Base-by-base conservation (phyloP, 2,329 filamentous ascomycete genomes). In the Escovopsis sp. region DNA sequence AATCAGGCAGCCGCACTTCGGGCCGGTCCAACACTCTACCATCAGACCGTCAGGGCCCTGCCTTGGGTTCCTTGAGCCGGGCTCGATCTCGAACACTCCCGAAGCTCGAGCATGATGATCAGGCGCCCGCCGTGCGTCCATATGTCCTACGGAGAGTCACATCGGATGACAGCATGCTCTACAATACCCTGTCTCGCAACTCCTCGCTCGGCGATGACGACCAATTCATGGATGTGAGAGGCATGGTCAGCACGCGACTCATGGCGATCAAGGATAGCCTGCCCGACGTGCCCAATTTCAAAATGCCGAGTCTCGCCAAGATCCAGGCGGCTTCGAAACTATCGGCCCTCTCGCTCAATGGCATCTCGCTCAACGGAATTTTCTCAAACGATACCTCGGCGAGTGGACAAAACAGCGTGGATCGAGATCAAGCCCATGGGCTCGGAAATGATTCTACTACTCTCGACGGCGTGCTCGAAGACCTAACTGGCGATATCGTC, bases 251-350 rank as follows among this genome's bases (percentile, higher is more conserved):
- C 54, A 86, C 83, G 51, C 75, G 89, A 36, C 71, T 91, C 55
- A 94, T 94, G 63, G 89, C 89, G 4, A 84, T 96, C 57, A 83
- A 80, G 55, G 88, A 95, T 57, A 93, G 82, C 55, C 76, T 85
- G 47, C 80, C 86, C 55, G 87, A 94, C 52, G 65, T 72, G 35
- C 84, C 87, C 2, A 85, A 79, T 43, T 82, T 88, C 61, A 85
- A 79, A 54, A 70, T 86, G 55, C 75, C 75, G 2, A 71, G 72
- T 47, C 61, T 83, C 33, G 72, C 78, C 40, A 73, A 68, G 47
- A 64, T 77, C 34, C 62, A 69, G 28, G 49, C 52, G 1, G 49
- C 51, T 4, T 53, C 55, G 5, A 51, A 51, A 39, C 56, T 51
- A 45, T 56, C 54, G 12, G 57, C 59, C 4, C 53, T 55, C 8